Evolutionary conservation across 495 filamentous ascomycete genomes (phyloP), one percentile per base, ranked within the genome.

Genomic region (Hypoxylon subgilvum): DNA sequence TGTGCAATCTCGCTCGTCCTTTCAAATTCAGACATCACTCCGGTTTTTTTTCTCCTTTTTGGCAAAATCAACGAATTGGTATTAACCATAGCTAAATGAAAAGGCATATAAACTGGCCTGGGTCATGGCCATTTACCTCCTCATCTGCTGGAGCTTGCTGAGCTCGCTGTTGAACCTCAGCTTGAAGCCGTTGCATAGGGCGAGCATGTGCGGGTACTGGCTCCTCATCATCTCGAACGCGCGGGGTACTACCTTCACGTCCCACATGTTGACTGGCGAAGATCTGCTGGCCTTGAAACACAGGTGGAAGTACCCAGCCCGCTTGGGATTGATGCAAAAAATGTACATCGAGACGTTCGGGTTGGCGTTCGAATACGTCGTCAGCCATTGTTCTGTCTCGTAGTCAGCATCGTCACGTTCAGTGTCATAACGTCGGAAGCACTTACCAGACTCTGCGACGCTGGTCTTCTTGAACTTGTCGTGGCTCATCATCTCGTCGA

Each of bases 311-410:
- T 96, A 97, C 32, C 95, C 95, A 2, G 95, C 88, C 68, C 92
- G 87, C 74, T 91, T 92, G 32, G 88, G 80, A 65, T 96, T 90
- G 68, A 94, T 84, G 79, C 92, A 96, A 81, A 97, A 98, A 14
- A 87, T 86, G 73, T 98, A 98, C 38, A 88, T 88, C 40, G 88
- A 94, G 50, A 94, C 89, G 62, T 87, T 93, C 2, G 95, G 95
- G 73, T 97, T 97, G 63, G 94, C 94, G 74, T 93, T 87, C 62
- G 90, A 91, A 75, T 97, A 98, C 16, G 91, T 95, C 23, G 88
- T 87, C 50, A 98, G 79, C 93, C 93, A 98, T 79, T 87, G 86
- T 73, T 97, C 95, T 96, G 69, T 27, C 39, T 25, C 59, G 23
- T 46, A 30, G 63, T 81, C 69, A 81, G 74, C 4, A 43, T 32